A percentile compares a stretch with the other conserved stretches of the same genome.
Conservation (phyloP, 2,329 filamentous ascomycete genomes). For the Aureobasidium sp. region DNA sequence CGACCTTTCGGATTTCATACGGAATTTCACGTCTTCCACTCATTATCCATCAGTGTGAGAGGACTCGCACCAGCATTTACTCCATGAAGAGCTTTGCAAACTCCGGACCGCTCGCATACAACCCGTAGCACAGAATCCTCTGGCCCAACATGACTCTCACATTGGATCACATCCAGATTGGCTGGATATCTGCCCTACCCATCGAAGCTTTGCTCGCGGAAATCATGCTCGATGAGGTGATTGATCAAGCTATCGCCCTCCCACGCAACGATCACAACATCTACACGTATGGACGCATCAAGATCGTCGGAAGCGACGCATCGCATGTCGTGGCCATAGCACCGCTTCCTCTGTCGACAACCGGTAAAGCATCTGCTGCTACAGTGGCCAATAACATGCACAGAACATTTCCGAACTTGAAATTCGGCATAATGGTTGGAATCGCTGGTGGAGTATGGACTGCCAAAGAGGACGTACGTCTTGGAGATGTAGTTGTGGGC, state of each 20-base stretch:
- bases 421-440: constrained; percentile 19
- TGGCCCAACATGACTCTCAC: not conserved
- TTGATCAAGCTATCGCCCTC: not conserved
- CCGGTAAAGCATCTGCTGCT: constrained; percentile 17
- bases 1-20: too few species aligned
- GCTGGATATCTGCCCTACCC: constrained; percentile 16
- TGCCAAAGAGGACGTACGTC: constrained; percentile 13
- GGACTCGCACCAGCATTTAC: too few species aligned
- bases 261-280: not conserved
- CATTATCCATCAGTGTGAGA: too few species aligned
- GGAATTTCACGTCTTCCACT: too few species aligned
- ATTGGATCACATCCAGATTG: constrained; percentile 10
- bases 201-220: constrained; percentile 13
- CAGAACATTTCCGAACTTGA: constrained; percentile 13
- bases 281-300: not conserved
- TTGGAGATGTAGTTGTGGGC: constrained; percentile 25
- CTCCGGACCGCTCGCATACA: too few species aligned
- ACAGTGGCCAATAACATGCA: constrained; percentile 18
- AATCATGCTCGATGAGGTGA: constrained; percentile 15
- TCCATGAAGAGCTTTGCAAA: too few species aligned
- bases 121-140: too few species aligned
- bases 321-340: constrained; percentile 19
- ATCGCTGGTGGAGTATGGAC: constrained; percentile 21
- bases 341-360: constrained; percentile 17
- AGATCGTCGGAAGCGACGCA: not conserved